These are phyloP conservation scores for Saccharomycopsis olivae DNA, from an alignment of 805 yeast species.

Conservation along the genomic window DNA sequence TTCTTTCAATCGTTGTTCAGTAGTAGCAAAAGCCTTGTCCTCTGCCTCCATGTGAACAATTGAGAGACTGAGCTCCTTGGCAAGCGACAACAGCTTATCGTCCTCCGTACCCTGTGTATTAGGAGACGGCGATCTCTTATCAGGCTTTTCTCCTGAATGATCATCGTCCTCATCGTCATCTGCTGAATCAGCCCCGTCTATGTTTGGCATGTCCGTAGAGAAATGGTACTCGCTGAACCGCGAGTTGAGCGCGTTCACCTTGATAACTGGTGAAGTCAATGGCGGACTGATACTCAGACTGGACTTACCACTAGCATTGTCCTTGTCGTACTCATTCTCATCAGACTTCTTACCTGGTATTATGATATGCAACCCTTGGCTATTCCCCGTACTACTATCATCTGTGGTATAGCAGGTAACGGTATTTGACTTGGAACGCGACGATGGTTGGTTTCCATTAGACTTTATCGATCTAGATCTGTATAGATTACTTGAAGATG, in stretches of 20 bases:
- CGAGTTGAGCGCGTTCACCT: conserved; percentile 10
- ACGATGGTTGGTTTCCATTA: too few species aligned
- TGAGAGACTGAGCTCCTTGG: neutral
- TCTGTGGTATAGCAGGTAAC: conserved; percentile 4
- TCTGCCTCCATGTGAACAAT: conserved; percentile 15
- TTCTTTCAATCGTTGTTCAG: conserved; percentile 7
- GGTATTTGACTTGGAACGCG: conserved; percentile 14
- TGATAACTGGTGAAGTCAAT: conserved; percentile 12
- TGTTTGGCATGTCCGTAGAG: too few species aligned
- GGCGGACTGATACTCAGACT: neutral
- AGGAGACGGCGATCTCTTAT: too few species aligned
- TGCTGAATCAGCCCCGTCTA: too few species aligned
- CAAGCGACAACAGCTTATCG: too few species aligned
- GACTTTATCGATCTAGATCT: conserved; percentile 4
- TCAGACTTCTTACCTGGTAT: neutral
- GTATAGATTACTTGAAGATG: conserved; percentile 5
- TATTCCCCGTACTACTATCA: neutral
- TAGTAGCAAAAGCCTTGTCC: conserved; percentile 14
- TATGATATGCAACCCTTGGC: neutral
- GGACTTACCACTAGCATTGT: neutral
- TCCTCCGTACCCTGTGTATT: too few species aligned
- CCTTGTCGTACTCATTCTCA: neutral
- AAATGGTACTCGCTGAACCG: conserved; percentile 6
- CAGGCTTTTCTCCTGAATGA: too few species aligned
- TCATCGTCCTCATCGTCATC: too few species aligned